Evolutionary conservation across 257 asterid species (phyloP), one percentile per base, ranked within the genome.

Genomic region (Solanum paucissectum): DNA sequence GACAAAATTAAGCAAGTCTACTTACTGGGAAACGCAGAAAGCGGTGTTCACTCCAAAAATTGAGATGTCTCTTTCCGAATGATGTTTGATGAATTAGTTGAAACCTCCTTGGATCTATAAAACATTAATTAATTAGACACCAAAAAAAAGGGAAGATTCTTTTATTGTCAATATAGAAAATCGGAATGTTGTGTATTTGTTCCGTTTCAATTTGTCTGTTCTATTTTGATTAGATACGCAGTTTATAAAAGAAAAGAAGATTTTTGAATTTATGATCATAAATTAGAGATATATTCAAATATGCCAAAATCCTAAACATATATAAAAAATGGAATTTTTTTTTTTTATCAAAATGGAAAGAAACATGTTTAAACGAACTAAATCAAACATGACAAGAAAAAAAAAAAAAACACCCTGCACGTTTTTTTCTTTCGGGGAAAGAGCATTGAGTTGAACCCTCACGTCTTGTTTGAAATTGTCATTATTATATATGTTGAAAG

Each of bases 1-100:
- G 10, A 55, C 0, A 55, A 1, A 55, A 18, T 55, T 13, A 68
- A 91, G 21, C 12, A 13, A 5, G 60, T 49, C 49, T 29, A 68
- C 90, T 89, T 46, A 94, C 98, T 21, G 94, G 94, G 87, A 92
- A 88, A 62, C 96, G 95, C 23, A 93, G 92, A 62, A 94, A 83
- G 74, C 91, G 87, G 87, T 88, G 86, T 81, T 91, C 93, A 84
- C 95, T 93, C 98, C 96, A 95, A 79, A 62, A 92, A 82, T 89
- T 91, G 36, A 95, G 95, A 90, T 95, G 98, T 76, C 98, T 89
- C 88, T 90, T 91, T 87, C 98, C 98, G 82, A 95, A 93, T 34
- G 96, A 91, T 27, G 98, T 95, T 89, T 94, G 98, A 90, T 93
- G 96, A 72, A 93, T 90, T 75, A 95, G 90, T 84, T 90, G 94